Conservation (phyloP, 2,329 filamentous ascomycete species). For the Magnaporthiopsis poae region DNA sequence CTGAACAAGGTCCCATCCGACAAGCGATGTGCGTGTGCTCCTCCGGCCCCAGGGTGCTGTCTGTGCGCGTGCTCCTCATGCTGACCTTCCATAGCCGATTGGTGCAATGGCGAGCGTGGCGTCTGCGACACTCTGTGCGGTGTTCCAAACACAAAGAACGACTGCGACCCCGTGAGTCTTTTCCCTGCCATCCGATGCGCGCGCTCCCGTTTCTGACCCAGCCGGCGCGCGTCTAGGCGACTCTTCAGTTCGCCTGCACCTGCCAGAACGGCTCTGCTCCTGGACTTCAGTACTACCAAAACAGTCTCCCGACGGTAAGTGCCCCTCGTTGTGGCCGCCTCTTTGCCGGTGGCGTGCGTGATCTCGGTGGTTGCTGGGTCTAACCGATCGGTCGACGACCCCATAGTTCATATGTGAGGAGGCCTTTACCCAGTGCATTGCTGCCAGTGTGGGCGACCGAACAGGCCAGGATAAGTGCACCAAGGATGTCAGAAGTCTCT, state of each 20-base stretch:
- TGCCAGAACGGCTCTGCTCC: slow-evolving; percentile 41
- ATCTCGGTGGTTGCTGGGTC: slow-evolving; percentile 4
- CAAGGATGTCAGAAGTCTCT: slow-evolving; percentile 35
- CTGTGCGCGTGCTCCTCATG: not conserved
- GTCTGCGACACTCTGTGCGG: slow-evolving; percentile 40
- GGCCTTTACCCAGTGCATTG: slow-evolving; percentile 39
- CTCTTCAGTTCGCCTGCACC: slow-evolving; percentile 38
- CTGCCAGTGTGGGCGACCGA: slow-evolving; percentile 29
- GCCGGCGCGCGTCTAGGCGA: slow-evolving; percentile 22
- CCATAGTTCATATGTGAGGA: slow-evolving; percentile 40
- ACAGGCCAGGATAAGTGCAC: slow-evolving; percentile 39
- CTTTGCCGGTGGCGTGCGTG: no score
- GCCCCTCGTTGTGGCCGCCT: not conserved
- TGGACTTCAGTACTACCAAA: slow-evolving; percentile 41
- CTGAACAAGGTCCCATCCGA: slow-evolving; percentile 3
- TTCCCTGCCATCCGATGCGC: not conserved
- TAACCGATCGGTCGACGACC: slow-evolving; percentile 10
- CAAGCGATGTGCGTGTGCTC: not conserved
- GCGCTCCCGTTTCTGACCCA: slow-evolving; percentile 2
- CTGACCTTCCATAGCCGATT: slow-evolving; percentile 31
- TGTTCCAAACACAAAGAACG: slow-evolving; percentile 25
- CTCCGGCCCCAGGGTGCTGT: not conserved
- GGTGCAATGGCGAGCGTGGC: slow-evolving; percentile 43
- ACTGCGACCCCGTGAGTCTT: slow-evolving; percentile 36
- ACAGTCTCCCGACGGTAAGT: slow-evolving; percentile 39